Conservation (phyloP, 1,284 basidiomycete species). For the Trametes pubescens region DNA sequence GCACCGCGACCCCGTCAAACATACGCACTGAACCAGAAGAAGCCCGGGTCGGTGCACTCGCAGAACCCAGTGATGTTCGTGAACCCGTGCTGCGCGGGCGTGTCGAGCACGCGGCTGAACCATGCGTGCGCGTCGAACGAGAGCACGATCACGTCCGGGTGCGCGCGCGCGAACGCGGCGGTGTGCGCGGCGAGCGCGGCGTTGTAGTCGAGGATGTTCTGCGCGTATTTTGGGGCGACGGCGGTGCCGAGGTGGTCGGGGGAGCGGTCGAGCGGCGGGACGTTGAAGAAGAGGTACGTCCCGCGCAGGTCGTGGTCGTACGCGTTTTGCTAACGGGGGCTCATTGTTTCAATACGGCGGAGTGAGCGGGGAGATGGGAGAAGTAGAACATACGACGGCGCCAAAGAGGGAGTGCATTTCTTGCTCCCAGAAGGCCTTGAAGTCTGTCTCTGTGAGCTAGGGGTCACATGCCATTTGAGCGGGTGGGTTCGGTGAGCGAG, state of each 20-base stretch:
- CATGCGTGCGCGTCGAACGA: slow-evolving; percentile 59
- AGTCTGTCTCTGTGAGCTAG: slow-evolving; percentile 52
- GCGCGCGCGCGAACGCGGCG: slow-evolving; percentile 45
- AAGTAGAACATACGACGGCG: slow-evolving; percentile 53
- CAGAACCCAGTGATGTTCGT: slow-evolving; percentile 63
- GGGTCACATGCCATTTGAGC: background rate
- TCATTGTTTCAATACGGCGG: too few relatives aligned
- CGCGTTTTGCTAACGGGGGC: slow-evolving; percentile 53
- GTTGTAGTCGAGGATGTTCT: slow-evolving; percentile 54
- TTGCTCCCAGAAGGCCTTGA: slow-evolving; percentile 55
- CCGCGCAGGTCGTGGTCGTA: slow-evolving; percentile 50
- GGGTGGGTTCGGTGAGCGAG: background rate
- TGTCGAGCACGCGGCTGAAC: slow-evolving; percentile 57
- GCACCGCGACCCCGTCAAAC: background rate
- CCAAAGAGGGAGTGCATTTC: slow-evolving; percentile 61
- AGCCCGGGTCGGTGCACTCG: slow-evolving; percentile 54
- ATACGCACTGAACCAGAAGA: slow-evolving; percentile 63
- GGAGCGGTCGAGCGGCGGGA: slow-evolving; percentile 59
- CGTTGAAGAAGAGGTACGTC: slow-evolving; percentile 62
- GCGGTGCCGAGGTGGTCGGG: slow-evolving; percentile 45
- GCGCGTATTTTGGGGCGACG: slow-evolving; percentile 46
- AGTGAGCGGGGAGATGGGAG: background rate
- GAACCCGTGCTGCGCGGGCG: slow-evolving; percentile 53
- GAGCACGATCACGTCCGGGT: slow-evolving; percentile 51
- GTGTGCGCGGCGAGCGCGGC: slow-evolving; percentile 47